Base-by-base conservation (phyloP, 768 basidiomycete species). In the Mycena haematopus region DNA sequence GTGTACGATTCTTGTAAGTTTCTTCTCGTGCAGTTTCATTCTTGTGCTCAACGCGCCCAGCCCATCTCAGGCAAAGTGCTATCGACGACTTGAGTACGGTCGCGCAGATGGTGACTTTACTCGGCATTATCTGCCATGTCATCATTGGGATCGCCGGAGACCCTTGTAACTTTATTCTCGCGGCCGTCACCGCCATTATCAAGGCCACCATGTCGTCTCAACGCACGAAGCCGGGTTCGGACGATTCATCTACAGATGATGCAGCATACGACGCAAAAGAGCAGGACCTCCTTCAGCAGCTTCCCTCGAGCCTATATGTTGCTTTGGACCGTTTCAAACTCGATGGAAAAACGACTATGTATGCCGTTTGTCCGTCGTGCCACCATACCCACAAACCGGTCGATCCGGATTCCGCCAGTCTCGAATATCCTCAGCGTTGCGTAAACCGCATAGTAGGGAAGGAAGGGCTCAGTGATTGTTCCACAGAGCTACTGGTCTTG, bases 301-400 rank as follows among this genome's bases (percentile, higher is more conserved):
- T 63, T 13, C 62, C 62, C 1, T 52, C 62, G 17, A 52, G 36
- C 42, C 31, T 63, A 21, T 56, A 63, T 9, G 42, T 21, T 14
- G 62, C 62, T 15, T 40, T 63, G 3, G 35, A 47, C 7, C 22
- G 33, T 1, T 63, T 63, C 33, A 46, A 63, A 35, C 25, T 63
- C 17, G 62, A 63, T 24, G 50, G 56, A 3, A 52, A 51, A 21
- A 63, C 56, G 6, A 46, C 17, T 6, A 52, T 63, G 25, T 47
- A 47, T 13, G 62, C 62, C 4, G 42, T 40, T 3, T 63, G 62
- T 21, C 60, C 60, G 25, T 46, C 60, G 8, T 62, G 60, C 35
- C 53, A 62, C 24, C n/a, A 52, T 21, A 3, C 53, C n/a, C n/a
- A 62, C 22, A 40, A 40, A n/a, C n/a, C n/a, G n/a, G n/a, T n/a